Conservation (phyloP, 164 flowering plant species). For the Vitis labrusca region DNA sequence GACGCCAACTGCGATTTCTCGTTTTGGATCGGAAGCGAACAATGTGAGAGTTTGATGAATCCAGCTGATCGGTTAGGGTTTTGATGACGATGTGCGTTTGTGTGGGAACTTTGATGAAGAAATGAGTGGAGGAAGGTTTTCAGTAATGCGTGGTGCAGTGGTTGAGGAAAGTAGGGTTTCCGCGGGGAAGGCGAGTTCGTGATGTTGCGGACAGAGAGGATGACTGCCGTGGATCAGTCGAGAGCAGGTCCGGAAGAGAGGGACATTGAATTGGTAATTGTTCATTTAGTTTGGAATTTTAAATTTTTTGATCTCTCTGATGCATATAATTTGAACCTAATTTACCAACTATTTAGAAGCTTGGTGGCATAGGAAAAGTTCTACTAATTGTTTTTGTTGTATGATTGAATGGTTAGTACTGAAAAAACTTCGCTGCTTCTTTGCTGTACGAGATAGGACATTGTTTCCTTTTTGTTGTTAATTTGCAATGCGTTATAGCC, state of each 20-base stretch:
- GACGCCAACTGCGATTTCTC: too few relatives aligned
- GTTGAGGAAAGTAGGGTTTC: neutral
- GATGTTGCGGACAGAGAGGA: conserved; percentile 36
- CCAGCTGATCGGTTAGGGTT: too few relatives aligned
- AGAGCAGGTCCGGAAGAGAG: conserved; percentile 51
- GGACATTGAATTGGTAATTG: conserved; percentile 63
- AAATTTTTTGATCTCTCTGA: neutral
- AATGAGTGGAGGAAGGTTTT: neutral
- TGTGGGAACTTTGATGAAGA: too few relatives aligned
- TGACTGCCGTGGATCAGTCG: conserved; percentile 38
- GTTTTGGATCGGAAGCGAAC: too few relatives aligned
- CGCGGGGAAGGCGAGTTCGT: conserved; percentile 1
- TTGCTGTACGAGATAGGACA: neutral
- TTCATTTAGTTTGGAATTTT: neutral
- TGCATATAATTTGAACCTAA: neutral
- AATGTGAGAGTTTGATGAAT: too few relatives aligned
- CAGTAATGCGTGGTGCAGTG: neutral
- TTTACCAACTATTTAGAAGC: too few relatives aligned
- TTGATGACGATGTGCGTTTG: too few relatives aligned
- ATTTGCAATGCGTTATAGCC: neutral
- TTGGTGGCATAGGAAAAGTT: neutral
- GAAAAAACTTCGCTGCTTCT: neutral
- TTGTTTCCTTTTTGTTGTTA: neutral
- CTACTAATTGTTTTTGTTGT: neutral
- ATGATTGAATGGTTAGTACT: neutral